These are phyloP conservation scores for Phytophthora hibernalis DNA, from an alignment of 352 stramenopile species.

Conservation along the genomic window DNA sequence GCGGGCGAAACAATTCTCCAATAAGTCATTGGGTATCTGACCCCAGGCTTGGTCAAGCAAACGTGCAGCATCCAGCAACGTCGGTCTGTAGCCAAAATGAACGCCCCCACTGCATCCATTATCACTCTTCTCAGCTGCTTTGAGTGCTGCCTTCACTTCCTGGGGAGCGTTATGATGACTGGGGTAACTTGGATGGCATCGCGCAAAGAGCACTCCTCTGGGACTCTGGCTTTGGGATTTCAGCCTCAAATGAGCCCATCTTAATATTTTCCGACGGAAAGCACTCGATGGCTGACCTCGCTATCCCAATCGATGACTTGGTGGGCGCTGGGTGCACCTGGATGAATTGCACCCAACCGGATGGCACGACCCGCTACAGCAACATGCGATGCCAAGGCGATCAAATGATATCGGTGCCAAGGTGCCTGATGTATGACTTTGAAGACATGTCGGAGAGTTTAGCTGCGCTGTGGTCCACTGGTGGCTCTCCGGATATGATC, in stretches of 20 bases:
- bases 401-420: background rate
- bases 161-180: constrained; percentile 21
- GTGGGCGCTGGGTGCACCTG: background rate
- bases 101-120: constrained; percentile 6
- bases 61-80: constrained; percentile 35
- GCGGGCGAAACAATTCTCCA: constrained; percentile 31
- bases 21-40: constrained; percentile 21
- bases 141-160: constrained; percentile 33
- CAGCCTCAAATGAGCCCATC: background rate
- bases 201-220: constrained; percentile 23
- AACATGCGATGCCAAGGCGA: background rate
- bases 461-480: background rate
- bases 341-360: constrained; percentile 7
- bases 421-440: background rate
- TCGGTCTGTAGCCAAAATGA: constrained; percentile 32
- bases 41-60: constrained; percentile 29
- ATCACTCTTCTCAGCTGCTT: constrained; percentile 1
- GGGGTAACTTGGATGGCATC: constrained; percentile 1
- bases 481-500: no score
- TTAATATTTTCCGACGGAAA: background rate
- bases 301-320: background rate
- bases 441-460: background rate
- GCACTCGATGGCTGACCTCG: background rate
- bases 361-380: constrained; percentile 2
- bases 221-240: constrained; percentile 12